phyloP scores from a whole-genome alignment of 2,329 filamentous ascomycete genomes.

The Talaromyces sp. region DNA sequence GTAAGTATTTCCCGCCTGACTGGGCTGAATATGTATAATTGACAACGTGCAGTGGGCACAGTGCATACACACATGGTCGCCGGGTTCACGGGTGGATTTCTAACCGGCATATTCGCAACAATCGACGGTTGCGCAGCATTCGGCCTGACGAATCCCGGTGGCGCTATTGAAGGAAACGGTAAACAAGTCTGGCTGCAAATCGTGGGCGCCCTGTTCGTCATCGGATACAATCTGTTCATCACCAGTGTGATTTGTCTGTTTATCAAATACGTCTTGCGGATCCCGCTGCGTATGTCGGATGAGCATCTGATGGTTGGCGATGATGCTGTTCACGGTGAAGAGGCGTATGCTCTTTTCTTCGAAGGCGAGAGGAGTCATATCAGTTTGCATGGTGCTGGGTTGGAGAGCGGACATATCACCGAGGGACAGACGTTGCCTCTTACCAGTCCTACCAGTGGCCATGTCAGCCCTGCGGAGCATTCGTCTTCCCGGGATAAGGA shows the following conservation, averaged over 20 bases:
- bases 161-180: conserved; percentile 53
- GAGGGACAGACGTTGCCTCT: conserved; percentile 8
- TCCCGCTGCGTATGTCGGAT: conserved; percentile 51
- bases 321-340: conserved; percentile 51
- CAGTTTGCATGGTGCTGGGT: conserved; percentile 18
- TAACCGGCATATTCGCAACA: conserved; percentile 50
- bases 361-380: conserved; percentile 22
- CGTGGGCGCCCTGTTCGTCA: conserved; percentile 50
- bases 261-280: conserved; percentile 52
- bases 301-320: conserved; percentile 49
- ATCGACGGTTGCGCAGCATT: conserved; percentile 49
- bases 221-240: conserved; percentile 54
- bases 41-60: conserved; percentile 40
- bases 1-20: background rate
- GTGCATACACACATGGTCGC: conserved; percentile 53
- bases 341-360: conserved; percentile 35
- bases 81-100: conserved; percentile 48
- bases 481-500: conserved; percentile 12
- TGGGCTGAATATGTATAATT: background rate
- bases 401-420: conserved; percentile 21
- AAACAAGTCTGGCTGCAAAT: conserved; percentile 52
- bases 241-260: conserved; percentile 51
- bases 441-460: background rate
- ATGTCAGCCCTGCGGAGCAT: background rate
- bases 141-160: conserved; percentile 46